Conservation (phyloP, 371 early-diverging fungal species). For the Mucor ambiguus region DNA sequence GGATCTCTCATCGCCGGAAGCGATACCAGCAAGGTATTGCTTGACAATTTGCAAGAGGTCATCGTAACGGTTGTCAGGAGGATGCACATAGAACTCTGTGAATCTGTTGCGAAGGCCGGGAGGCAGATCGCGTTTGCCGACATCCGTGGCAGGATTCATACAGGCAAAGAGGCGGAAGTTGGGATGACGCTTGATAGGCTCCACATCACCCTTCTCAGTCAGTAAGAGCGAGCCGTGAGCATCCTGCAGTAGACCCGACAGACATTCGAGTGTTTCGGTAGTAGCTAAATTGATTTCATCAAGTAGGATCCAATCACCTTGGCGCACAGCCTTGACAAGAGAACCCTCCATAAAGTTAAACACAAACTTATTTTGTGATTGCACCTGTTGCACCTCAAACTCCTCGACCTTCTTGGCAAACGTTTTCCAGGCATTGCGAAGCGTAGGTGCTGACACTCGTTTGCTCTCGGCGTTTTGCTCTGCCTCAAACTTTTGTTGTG, state of each 20-base stretch:
- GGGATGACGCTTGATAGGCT: slow-evolving; percentile 88
- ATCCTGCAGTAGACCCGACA: slow-evolving; percentile 90
- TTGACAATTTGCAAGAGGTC: slow-evolving; percentile 87
- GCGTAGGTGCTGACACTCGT: slow-evolving; percentile 45
- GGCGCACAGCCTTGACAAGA: slow-evolving; percentile 87
- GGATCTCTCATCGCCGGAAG: slow-evolving; percentile 66
- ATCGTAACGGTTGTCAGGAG: slow-evolving; percentile 82
- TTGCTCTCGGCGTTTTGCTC: slow-evolving; percentile 43
- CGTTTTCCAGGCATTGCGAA: slow-evolving; percentile 62
- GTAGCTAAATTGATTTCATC: slow-evolving; percentile 99
- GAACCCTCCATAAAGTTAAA: slow-evolving; percentile 96
- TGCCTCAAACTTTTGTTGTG: slow-evolving; percentile 60
- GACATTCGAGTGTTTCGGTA: slow-evolving; percentile 92
- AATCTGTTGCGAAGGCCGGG: slow-evolving; percentile 91
- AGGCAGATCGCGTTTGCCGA: slow-evolving; percentile 97
- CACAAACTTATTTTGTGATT: slow-evolving; percentile 79
- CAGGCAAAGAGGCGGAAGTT: slow-evolving; percentile 98
- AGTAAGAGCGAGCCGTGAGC: slow-evolving; percentile 79
- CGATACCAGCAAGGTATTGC: slow-evolving; percentile 68
- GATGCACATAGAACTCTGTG: slow-evolving; percentile 93
- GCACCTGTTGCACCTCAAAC: slow-evolving; percentile 75
- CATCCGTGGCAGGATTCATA: slow-evolving; percentile 99
- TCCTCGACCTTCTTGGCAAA: slow-evolving; percentile 60
- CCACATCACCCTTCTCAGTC: slow-evolving; percentile 91
- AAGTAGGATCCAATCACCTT: slow-evolving; percentile 98